Percentiles rank a stretch among this genome's conserved stretches.
Evolutionary conservation across 805 yeast genomes (phyloP).

Genomic region (Metschnikowia dekortorum): DNA sequence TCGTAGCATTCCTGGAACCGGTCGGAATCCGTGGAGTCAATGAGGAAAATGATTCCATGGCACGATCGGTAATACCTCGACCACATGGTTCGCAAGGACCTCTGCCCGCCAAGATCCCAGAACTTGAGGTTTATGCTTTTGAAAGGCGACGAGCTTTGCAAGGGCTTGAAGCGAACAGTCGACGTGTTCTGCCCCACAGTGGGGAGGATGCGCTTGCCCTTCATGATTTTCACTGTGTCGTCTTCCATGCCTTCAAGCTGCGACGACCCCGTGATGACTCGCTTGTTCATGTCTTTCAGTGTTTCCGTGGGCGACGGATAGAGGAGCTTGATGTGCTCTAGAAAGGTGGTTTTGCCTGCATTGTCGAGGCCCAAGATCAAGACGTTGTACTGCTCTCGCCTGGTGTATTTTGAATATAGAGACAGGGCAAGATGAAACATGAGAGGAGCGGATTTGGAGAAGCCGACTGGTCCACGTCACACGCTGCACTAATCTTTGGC

Average conservation of each 20-base stretch:
- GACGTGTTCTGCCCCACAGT: slow-evolving; percentile 90
- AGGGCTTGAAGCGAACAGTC: slow-evolving; percentile 28
- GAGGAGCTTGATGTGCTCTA: slow-evolving; percentile 38
- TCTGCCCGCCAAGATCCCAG: slow-evolving; percentile 98
- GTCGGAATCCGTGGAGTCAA: slow-evolving; percentile 83
- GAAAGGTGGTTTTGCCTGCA: slow-evolving; percentile 79
- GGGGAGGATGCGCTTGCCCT: slow-evolving; percentile 67
- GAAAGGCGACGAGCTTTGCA: slow-evolving; percentile 28
- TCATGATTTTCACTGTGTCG: slow-evolving; percentile 23
- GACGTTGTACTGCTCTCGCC: slow-evolving; percentile 42
- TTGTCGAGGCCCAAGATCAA: slow-evolving; percentile 88
- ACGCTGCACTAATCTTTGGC: not conserved
- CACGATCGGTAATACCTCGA: slow-evolving; percentile 76
- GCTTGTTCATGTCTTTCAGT: slow-evolving; percentile 13
- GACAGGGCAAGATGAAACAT: slow-evolving; percentile 46
- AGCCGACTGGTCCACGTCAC: not conserved
- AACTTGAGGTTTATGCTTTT: slow-evolving; percentile 60
- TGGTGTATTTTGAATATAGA: slow-evolving; percentile 41
- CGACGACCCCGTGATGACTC: slow-evolving; percentile 10
- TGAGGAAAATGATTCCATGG: slow-evolving; percentile 88
- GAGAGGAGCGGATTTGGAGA: not conserved
- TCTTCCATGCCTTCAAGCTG: slow-evolving; percentile 13
- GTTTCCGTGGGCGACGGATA: slow-evolving; percentile 27
- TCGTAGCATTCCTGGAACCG: slow-evolving; percentile 79
- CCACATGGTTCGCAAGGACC: slow-evolving; percentile 82